These are phyloP conservation scores for Phaeotremella fagi DNA, from an alignment of 768 basidiomycete genomes.

Conservation along the genomic window DNA sequence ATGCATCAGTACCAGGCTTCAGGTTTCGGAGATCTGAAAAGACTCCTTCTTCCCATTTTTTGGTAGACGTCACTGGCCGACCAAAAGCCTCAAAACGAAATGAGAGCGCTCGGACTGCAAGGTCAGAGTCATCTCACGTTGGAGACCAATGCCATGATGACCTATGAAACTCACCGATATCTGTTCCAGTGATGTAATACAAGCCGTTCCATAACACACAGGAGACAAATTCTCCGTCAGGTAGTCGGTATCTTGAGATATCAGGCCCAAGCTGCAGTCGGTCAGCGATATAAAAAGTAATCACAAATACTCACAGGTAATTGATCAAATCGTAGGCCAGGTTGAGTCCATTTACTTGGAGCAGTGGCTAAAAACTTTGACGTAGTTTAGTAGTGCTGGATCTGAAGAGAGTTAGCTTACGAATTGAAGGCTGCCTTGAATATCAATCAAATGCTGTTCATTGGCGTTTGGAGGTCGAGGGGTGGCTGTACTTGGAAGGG, in stretches of 20 bases:
- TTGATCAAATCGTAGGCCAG: not conserved
- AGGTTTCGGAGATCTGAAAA: constrained; percentile 89
- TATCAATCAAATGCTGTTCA: not conserved
- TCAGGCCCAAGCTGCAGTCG: constrained; percentile 53
- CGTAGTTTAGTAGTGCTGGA: not conserved
- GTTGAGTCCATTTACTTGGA: constrained; percentile 16
- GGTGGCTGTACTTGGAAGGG: not conserved
- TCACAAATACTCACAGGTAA: not conserved
- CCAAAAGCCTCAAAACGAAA: constrained; percentile 91
- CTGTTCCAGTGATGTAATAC: constrained; percentile 93
- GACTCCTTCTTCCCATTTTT: constrained; percentile 96
- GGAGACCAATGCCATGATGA: not conserved
- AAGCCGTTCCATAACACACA: constrained; percentile 89
- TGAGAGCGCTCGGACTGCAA: constrained; percentile 73
- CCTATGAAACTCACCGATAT: constrained; percentile 61
- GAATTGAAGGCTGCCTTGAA: not conserved
- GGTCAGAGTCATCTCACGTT: constrained; percentile 1
- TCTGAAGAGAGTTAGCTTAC: not conserved
- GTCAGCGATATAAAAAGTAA: not conserved
- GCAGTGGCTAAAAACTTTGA: constrained; percentile 25
- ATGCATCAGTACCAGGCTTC: constrained; percentile 88
- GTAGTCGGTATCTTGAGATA: constrained; percentile 80
- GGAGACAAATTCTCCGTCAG: constrained; percentile 75
- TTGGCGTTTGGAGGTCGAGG: not conserved
- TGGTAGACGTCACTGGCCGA: constrained; percentile 75